Base-by-base conservation (phyloP, 192 early-diverging fungal genomes). In the Backusella liffmaniae region DNA sequence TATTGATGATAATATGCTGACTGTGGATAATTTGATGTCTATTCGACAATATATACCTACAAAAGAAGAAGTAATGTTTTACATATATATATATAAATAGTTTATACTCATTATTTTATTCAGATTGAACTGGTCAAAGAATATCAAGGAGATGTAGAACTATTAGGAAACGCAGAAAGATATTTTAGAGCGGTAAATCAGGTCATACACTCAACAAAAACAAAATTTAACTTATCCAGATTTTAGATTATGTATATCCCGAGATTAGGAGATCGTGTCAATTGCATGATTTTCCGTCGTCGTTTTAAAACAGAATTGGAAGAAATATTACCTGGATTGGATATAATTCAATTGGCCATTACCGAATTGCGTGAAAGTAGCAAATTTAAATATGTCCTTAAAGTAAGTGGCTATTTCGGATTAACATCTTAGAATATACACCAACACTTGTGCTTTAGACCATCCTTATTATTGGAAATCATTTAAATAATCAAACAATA, bases 1-100 rank as follows among this genome's bases (percentile, higher is more conserved):
- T 68, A 84, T 89, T 56, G 78, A 85, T 59, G 88, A 89, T 66
- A 82, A 87, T 21, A 82, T 82, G 41, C 70, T 89, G 34, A 82
- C 82, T 1, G 79, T 87, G 30, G 88, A 89, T 46, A 86, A 87
- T 74, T 72, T 89, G 5, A 84, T 83, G 70, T 76, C 84, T 1
- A 83, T 89, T 53, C 83, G 86, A 67, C 86, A 87, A 74, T 89
- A 89, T 68, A 83, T 87, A 53, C 88, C 88, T 6, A 83, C 80
- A 10, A 77, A 79, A 62, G 86, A 89, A 70, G 88, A 89, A 72
- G 83, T 86, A 81, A 16, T 15, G 3, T 41, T 62, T 21, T 29
- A 4, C 41, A 35, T 29, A 35, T 49, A 21, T n/a, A 23, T 35
- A 46, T 7, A 9, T 37, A 21, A 21, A 29, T 49, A n/a, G 13